Evolutionary conservation across 345 rosid genomes (phyloP).

Genomic region (Populus davidiana): DNA sequence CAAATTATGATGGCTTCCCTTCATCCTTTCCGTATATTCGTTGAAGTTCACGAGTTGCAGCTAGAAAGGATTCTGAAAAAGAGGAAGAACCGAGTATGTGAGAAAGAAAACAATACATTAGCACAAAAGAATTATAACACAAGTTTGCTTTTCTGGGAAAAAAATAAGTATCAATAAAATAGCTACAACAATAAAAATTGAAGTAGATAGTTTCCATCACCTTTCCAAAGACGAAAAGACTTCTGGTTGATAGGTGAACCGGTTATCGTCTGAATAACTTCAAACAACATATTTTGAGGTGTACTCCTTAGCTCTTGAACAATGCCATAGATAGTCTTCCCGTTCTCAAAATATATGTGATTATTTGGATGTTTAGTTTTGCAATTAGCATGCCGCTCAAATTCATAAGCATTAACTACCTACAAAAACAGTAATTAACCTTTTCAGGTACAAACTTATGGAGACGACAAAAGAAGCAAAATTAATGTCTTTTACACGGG

Average conservation of each 20-base stretch:
- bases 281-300: constrained; percentile 52
- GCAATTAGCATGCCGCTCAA: constrained; percentile 64
- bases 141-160: too few species aligned
- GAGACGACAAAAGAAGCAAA: too few species aligned
- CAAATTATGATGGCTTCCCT: constrained; percentile 27
- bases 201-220: constrained; percentile 23
- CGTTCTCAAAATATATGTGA: constrained; percentile 60
- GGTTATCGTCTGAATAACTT: constrained; percentile 49
- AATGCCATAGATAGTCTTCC: constrained; percentile 55
- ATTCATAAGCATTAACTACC: constrained; percentile 55
- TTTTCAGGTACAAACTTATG: not conserved
- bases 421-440: constrained; percentile 10
- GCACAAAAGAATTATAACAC: not conserved
- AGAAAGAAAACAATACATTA: not conserved
- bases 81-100: constrained; percentile 3
- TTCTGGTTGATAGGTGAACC: constrained; percentile 57
- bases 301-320: constrained; percentile 63
- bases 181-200: not conserved
- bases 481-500: too few species aligned
- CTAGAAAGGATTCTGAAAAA: constrained; percentile 44
- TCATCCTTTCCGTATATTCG: constrained; percentile 57
- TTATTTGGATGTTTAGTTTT: constrained; percentile 61
- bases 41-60: constrained; percentile 61
- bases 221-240: constrained; percentile 59
- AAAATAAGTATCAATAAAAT: not conserved